These are phyloP conservation scores for Acanthamoeba triangularis DNA, from an alignment of 208 protist genomes.

Conservation along the genomic window DNA sequence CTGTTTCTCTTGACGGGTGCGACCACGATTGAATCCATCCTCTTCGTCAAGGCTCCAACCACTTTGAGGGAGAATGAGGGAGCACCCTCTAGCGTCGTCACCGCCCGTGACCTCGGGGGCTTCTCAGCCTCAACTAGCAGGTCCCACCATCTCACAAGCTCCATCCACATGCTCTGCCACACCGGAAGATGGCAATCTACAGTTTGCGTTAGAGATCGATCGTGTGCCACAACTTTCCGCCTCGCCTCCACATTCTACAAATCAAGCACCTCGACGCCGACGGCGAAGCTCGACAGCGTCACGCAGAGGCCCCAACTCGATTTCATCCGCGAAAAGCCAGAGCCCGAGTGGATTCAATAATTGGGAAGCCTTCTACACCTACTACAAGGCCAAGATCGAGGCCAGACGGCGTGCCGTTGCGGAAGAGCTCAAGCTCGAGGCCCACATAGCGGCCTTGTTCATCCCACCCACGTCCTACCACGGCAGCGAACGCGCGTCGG, in stretches of 20 bases:
- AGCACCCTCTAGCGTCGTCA: neutral
- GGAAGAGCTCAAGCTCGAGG: neutral
- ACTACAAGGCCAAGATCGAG: neutral
- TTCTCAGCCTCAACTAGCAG: neutral
- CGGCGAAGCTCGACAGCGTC: neutral
- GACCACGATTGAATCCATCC: too few species aligned
- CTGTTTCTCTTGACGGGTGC: neutral
- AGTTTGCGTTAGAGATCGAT: neutral
- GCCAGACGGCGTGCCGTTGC: neutral
- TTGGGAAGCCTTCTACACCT: neutral
- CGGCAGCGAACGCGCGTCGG: neutral
- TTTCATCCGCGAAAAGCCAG: neutral
- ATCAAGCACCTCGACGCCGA: neutral
- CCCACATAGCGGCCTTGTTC: neutral
- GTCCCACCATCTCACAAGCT: neutral
- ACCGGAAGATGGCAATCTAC: neutral
- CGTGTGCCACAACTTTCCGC: neutral
- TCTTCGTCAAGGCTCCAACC: too few species aligned
- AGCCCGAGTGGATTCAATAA: neutral
- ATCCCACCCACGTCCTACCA: neutral
- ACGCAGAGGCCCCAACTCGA: neutral
- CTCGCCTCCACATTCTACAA: neutral
- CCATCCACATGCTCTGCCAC: neutral
- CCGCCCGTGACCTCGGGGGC: neutral
- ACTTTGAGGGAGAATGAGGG: neutral